These are phyloP conservation scores for Botrytis galanthina DNA, from an alignment of 2,329 filamentous ascomycete genomes.

Conservation along the genomic window DNA sequence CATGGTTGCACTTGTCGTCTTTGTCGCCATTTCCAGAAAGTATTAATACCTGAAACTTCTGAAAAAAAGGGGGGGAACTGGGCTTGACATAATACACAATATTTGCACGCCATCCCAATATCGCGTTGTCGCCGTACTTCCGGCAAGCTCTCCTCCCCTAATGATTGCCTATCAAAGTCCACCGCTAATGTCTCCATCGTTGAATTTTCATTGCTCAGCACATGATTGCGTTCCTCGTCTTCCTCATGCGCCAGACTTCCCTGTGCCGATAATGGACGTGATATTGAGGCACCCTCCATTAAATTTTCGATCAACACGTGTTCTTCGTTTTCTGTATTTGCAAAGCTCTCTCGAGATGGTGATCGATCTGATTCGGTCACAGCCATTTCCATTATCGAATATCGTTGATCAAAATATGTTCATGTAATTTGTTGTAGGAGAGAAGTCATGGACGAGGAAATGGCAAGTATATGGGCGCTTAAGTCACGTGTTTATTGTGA, in stretches of 20 bases:
- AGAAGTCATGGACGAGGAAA: not conserved
- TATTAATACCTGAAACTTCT: not conserved
- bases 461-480: not conserved
- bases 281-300: not conserved
- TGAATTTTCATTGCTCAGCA: not conserved
- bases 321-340: not conserved
- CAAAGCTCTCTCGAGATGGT: not conserved
- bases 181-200: not conserved
- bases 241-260: not conserved
- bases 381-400: not conserved
- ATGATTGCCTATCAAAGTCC: not conserved
- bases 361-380: not conserved
- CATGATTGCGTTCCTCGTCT: not conserved
- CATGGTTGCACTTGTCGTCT: not conserved
- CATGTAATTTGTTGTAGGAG: not conserved
- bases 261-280: not conserved
- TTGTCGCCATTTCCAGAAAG: not conserved
- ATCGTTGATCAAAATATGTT: not conserved
- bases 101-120: not conserved
- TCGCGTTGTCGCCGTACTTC: not conserved
- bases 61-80: not conserved
- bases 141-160: not conserved
- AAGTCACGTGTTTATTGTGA: not conserved
- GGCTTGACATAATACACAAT: not conserved
- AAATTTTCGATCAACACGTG: not conserved